Evolutionary conservation across 2,329 filamentous ascomycete genomes (phyloP).

Genomic region (Lojkania enalia): DNA sequence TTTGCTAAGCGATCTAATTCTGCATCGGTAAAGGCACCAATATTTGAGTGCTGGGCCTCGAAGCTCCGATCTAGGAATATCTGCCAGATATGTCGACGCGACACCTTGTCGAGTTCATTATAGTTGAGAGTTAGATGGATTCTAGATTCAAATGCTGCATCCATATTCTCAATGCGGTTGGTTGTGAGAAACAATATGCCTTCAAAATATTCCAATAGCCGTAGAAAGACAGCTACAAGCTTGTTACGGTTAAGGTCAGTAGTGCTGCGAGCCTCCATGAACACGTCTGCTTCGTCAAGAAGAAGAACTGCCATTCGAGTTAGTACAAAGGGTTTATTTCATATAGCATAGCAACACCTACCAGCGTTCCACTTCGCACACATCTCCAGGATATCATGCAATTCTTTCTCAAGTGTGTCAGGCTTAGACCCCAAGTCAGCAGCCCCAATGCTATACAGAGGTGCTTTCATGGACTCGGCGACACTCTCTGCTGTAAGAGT

Average conservation of each 20-base stretch:
- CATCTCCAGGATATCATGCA: constrained; percentile 40
- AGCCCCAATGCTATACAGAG: constrained; percentile 52
- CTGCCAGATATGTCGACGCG: background rate
- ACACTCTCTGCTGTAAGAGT: constrained; percentile 36
- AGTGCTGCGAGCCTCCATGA: background rate
- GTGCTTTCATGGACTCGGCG: constrained; percentile 53
- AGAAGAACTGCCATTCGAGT: background rate
- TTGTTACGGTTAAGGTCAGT: background rate
- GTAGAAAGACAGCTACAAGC: constrained; percentile 1
- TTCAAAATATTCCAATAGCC: background rate
- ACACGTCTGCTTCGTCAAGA: background rate
- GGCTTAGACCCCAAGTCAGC: constrained; percentile 52
- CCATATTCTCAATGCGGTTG: background rate
- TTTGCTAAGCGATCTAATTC: too few relatives aligned
- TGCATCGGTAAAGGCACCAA: too few relatives aligned
- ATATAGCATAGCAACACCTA: too few relatives aligned
- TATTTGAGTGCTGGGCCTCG: too few relatives aligned
- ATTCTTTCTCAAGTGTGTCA: constrained; percentile 44
- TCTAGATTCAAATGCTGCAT: background rate
- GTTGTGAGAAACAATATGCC: constrained; percentile 1
- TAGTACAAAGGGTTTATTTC: too few relatives aligned
- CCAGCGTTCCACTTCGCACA: constrained; percentile 10
- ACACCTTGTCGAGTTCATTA: background rate
- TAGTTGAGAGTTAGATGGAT: constrained; percentile 1
- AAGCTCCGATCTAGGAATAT: background rate